Base-by-base conservation (phyloP, 164 flowering plant genomes). In the Amborella trichopoda region DNA sequence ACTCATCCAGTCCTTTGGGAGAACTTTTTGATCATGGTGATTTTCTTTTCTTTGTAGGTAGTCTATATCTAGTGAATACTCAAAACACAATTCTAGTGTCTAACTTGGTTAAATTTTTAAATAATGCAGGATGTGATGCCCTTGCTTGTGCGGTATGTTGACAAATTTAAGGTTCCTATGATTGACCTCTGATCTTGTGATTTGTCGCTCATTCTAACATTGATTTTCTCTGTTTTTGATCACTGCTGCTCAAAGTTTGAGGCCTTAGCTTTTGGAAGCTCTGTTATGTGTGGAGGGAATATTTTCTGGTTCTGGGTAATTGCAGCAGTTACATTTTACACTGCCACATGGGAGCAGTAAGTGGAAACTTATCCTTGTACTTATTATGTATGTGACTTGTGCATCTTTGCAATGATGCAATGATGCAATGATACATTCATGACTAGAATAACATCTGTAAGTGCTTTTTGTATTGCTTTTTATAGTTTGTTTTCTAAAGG, bases 271-370 rank as follows among this genome's bases (percentile, higher is more conserved):
- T 88, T 80, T 71, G 95, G 83, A 59, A 93, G 93, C 75, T 82
- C 95, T 34, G 76, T 94, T 23, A 85, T 88, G 95, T 88, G 94
- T 58, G 99, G 95, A 58, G 70, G 75, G 53, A 28, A 39, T 61
- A 52, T 78, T 42, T 88, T 93, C 66, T 88, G 93, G 97, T 85
- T 81, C 62, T 93, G 91, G 89, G 77, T 81, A 22, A 65, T 93
- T 57, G 65, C 97, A 49, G 94, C 94, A 22, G 59, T 93, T 56
- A 80, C 99, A 37, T 93, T 93, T 64, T 83, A 79, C 70, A 57
- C 68, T 59, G 97, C 99, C 26, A 93, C 99, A 40, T 93, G 99
- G 99, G 99, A 93, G 70, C 72, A 78, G 97, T 93, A 68, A 70
- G 94, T 80, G n/a, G n/a, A n/a, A n/a, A n/a, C n/a, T n/a, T 34